These are phyloP conservation scores for Coniophora puteana DNA, from an alignment of 1,284 basidiomycete species.

Conservation along the genomic window DNA sequence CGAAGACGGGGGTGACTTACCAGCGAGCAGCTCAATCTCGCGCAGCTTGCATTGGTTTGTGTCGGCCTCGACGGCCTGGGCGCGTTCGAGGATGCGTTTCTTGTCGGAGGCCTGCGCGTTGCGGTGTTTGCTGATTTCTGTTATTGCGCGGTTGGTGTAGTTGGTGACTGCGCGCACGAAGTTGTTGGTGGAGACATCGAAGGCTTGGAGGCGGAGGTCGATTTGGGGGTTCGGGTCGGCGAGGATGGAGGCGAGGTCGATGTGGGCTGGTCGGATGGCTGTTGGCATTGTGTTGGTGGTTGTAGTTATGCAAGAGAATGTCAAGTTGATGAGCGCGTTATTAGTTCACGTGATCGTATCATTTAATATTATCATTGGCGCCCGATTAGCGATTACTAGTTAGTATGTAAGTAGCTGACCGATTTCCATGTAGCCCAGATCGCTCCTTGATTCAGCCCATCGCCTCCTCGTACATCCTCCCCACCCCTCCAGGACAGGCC, in stretches of 20 bases:
- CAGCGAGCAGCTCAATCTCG: conserved; percentile 68
- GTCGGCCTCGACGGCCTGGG: conserved; percentile 55
- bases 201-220: conserved; percentile 59
- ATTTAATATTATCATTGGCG: no score
- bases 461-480: no score
- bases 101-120: conserved; percentile 53
- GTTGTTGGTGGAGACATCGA: conserved; percentile 60
- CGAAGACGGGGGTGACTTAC: conserved; percentile 34
- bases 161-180: conserved; percentile 66
- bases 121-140: conserved; percentile 59
- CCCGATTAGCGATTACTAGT: no score
- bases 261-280: conserved; percentile 49
- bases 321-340: no score
- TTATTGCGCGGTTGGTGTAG: conserved; percentile 63
- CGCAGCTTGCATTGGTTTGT: conserved; percentile 66
- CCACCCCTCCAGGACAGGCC: not conserved
- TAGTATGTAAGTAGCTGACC: no score
- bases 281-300: no score
- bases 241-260: conserved; percentile 59
- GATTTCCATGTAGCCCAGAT: no score
- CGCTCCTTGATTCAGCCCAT: no score
- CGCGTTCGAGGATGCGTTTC: conserved; percentile 55
- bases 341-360: no score
- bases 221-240: conserved; percentile 54
- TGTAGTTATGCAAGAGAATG: no score